Conservation (phyloP, 2,329 filamentous ascomycete species). For the Pezicula carpinea region DNA sequence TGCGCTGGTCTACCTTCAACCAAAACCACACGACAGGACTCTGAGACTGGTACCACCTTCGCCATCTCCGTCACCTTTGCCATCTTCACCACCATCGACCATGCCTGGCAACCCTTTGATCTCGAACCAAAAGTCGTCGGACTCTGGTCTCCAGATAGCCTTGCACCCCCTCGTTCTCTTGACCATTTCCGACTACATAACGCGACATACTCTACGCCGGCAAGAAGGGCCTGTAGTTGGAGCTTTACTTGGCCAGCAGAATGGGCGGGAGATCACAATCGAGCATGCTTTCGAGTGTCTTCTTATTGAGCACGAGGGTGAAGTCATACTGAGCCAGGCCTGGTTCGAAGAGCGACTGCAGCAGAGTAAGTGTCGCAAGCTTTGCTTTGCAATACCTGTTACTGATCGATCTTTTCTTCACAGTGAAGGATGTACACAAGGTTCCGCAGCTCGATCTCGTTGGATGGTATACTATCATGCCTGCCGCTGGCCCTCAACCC, state of each 20-base stretch:
- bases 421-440: slow-evolving; percentile 87
- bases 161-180: slow-evolving; percentile 93
- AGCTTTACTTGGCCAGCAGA: slow-evolving; percentile 85
- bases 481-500: slow-evolving; percentile 64
- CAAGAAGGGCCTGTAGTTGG: slow-evolving; percentile 76
- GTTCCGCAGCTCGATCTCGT: slow-evolving; percentile 78
- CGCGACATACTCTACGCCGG: slow-evolving; percentile 76
- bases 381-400: not conserved
- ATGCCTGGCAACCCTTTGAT: slow-evolving; percentile 58
- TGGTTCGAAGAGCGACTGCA: slow-evolving; percentile 79
- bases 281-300: slow-evolving; percentile 90
- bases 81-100: slow-evolving; percentile 14
- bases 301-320: slow-evolving; percentile 41
- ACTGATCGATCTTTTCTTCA: not conserved
- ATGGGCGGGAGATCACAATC: slow-evolving; percentile 83
- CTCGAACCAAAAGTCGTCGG: slow-evolving; percentile 58
- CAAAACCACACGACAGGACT: too few relatives aligned
- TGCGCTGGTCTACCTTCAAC: slow-evolving; percentile 15
- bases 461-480: slow-evolving; percentile 84
- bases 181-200: slow-evolving; percentile 95
- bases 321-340: slow-evolving; percentile 56
- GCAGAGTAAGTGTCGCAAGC: slow-evolving; percentile 62
- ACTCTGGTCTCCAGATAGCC: slow-evolving; percentile 68
- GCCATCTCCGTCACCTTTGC: not conserved
- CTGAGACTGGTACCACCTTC: slow-evolving; percentile 6